These are phyloP conservation scores for Saturnispora saitoi DNA, from an alignment of 805 yeast genomes.

Conservation along the genomic window DNA sequence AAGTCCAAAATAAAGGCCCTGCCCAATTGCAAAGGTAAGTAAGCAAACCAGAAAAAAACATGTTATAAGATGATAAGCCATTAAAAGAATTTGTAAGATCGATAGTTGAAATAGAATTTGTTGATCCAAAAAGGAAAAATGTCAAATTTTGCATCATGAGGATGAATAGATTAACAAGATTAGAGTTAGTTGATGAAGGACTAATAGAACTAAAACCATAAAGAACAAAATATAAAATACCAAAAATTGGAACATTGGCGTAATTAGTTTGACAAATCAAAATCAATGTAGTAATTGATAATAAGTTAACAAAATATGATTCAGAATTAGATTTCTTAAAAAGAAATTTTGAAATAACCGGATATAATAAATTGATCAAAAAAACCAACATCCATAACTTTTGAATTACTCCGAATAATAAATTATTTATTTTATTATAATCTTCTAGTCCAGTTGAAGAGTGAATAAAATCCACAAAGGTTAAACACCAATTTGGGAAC, in stretches of 20 bases:
- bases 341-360: conserved; percentile 9
- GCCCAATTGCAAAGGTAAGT: conserved; percentile 82
- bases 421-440: conserved; percentile 21
- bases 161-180: conserved; percentile 25
- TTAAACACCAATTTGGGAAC: conserved; percentile 22
- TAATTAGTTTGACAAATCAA: conserved; percentile 48
- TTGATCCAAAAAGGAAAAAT: conserved; percentile 82
- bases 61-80: conserved; percentile 66
- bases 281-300: conserved; percentile 32
- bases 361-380: conserved; percentile 14
- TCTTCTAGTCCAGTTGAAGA: conserved; percentile 25
- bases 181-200: conserved; percentile 12
- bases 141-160: conserved; percentile 63
- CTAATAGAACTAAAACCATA: conserved; percentile 13
- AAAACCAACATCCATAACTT: conserved; percentile 17
- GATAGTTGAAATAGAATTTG: conserved; percentile 85
- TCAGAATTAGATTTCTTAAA: neutral
- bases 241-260: conserved; percentile 45
- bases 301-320: conserved; percentile 29
- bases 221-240: conserved; percentile 28
- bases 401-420: conserved; percentile 19
- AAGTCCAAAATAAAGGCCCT: conserved; percentile 76
- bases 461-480: conserved; percentile 25
- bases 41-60: conserved; percentile 62
- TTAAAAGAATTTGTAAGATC: conserved; percentile 90